Evolutionary conservation across 2,329 filamentous ascomycete genomes (phyloP).

Genomic region (Penicillium sp.): DNA sequence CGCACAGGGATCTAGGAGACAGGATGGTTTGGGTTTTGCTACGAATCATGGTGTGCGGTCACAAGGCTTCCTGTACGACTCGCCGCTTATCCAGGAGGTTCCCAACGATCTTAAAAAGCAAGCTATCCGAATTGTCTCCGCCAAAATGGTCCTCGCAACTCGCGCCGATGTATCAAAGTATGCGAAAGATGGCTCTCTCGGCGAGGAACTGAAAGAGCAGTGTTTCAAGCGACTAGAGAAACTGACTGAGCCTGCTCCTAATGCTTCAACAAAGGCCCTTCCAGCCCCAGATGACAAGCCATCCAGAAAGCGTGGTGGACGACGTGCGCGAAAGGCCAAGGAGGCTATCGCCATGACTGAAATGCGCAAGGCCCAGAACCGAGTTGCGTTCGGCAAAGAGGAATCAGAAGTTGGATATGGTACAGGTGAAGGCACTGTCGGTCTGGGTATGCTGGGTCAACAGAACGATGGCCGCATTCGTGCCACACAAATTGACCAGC

Average conservation of each 20-base stretch:
- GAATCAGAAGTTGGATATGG: slow-evolving; percentile 93
- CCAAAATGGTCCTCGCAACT: slow-evolving; percentile 90
- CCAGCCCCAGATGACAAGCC: slow-evolving; percentile 96
- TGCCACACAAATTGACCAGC: slow-evolving; percentile 83
- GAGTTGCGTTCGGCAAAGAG: slow-evolving; percentile 93
- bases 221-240: slow-evolving; percentile 88
- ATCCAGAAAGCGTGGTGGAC: slow-evolving; percentile 84
- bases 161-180: slow-evolving; percentile 85
- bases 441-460: slow-evolving; percentile 93
- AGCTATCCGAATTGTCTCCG: slow-evolving; percentile 90
- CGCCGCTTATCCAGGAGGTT: slow-evolving; percentile 81
- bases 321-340: slow-evolving; percentile 89
- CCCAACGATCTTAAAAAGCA: slow-evolving; percentile 86
- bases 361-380: slow-evolving; percentile 90
- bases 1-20: slow-evolving; percentile 86
- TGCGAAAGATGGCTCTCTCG: slow-evolving; percentile 76
- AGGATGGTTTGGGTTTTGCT: slow-evolving; percentile 76
- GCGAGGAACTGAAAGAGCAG: slow-evolving; percentile 76
- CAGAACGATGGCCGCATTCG: slow-evolving; percentile 86
- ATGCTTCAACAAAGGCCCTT: slow-evolving; percentile 81
- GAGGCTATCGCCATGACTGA: slow-evolving; percentile 97
- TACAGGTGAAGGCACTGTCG: slow-evolving; percentile 77
- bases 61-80: slow-evolving; percentile 91
- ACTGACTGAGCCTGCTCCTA: slow-evolving; percentile 84
- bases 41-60: slow-evolving; percentile 90